Evolutionary conservation across 2,329 filamentous ascomycete genomes (phyloP).

Genomic region (Aspergillus puulaauensis): DNA sequence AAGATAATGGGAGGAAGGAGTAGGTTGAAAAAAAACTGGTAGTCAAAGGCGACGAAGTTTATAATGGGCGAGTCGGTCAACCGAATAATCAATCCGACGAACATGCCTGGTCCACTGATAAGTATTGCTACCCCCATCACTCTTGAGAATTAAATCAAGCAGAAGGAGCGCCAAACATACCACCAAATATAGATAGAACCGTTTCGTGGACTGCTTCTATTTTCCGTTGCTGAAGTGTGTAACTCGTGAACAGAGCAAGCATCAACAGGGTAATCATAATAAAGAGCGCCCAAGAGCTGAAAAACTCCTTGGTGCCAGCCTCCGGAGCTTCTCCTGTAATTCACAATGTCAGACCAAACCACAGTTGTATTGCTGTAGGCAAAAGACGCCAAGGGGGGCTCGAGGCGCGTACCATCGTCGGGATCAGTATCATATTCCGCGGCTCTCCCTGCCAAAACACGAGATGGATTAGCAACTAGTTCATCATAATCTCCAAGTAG

Average conservation of each 20-base stretch:
- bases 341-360: constrained; percentile 19
- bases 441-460: constrained; percentile 31
- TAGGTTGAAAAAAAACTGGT: constrained; percentile 99
- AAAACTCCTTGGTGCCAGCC: constrained; percentile 87
- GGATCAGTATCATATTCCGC: constrained; percentile 37
- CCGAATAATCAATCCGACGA: constrained; percentile 84
- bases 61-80: constrained; percentile 81
- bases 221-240: constrained; percentile 93
- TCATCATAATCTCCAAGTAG: not conserved
- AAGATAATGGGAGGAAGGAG: constrained; percentile 98
- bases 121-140: constrained; percentile 8
- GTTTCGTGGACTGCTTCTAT: constrained; percentile 98
- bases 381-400: constrained; percentile 10
- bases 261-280: constrained; percentile 95
- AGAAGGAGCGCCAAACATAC: constrained; percentile 46
- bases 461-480: constrained; percentile 18
- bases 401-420: constrained; percentile 36
- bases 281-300: constrained; percentile 94
- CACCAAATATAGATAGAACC: constrained; percentile 95
- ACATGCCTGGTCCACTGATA: constrained; percentile 68
- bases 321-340: constrained; percentile 62
- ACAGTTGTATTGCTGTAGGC: not conserved
- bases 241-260: constrained; percentile 92
- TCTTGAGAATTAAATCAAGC: not conserved
- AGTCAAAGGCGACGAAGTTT: constrained; percentile 92